A percentile compares a stretch with the other conserved stretches of the same genome.
These are phyloP conservation scores for Platanthera guangdongensis DNA, from an alignment of 106 monocot genomes.

Conservation along the genomic window DNA sequence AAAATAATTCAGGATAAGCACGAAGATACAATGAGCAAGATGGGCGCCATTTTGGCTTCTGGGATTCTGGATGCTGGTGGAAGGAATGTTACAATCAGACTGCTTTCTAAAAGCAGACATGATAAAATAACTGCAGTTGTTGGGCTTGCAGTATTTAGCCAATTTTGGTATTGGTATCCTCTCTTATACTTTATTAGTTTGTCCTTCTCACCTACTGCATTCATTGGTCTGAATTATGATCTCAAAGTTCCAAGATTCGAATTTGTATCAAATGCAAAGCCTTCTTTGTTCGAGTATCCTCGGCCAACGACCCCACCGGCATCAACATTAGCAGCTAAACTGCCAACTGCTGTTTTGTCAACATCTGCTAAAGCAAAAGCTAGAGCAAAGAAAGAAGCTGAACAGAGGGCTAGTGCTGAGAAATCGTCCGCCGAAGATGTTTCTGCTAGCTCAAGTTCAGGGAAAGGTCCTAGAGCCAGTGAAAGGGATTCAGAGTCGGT, in stretches of 20 bases:
- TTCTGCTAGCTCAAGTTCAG: conserved; percentile 32
- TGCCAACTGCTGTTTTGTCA: conserved; percentile 87
- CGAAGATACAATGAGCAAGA: conserved; percentile 99
- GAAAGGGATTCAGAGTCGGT: conserved; percentile 66
- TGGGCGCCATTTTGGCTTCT: conserved; percentile 97
- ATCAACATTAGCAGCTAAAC: conserved; percentile 58
- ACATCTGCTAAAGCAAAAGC: conserved; percentile 87
- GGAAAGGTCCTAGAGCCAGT: conserved; percentile 37
- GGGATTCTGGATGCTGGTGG: conserved; percentile 99
- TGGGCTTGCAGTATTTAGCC: conserved; percentile 96
- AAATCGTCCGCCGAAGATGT: conserved; percentile 36
- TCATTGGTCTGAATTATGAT: conserved; percentile 92
- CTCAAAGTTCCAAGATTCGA: conserved; percentile 97
- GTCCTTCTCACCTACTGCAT: conserved; percentile 86
- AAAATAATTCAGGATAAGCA: conserved; percentile 98
- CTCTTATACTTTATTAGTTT: conserved; percentile 94
- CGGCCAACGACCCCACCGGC: conserved; percentile 59
- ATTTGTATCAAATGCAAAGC: conserved; percentile 86
- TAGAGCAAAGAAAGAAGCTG: conserved; percentile 90
- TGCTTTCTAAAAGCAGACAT: conserved; percentile 87
- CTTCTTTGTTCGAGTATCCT: conserved; percentile 94
- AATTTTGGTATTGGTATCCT: conserved; percentile 99
- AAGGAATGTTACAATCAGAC: conserved; percentile 82
- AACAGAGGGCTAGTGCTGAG: conserved; percentile 51
- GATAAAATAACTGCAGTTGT: conserved; percentile 89